A percentile compares a stretch with the other conserved stretches of the same genome.
phyloP scores from a whole-genome alignment of 768 basidiomycete species.

The Xerocomus brunneocitrinus region DNA sequence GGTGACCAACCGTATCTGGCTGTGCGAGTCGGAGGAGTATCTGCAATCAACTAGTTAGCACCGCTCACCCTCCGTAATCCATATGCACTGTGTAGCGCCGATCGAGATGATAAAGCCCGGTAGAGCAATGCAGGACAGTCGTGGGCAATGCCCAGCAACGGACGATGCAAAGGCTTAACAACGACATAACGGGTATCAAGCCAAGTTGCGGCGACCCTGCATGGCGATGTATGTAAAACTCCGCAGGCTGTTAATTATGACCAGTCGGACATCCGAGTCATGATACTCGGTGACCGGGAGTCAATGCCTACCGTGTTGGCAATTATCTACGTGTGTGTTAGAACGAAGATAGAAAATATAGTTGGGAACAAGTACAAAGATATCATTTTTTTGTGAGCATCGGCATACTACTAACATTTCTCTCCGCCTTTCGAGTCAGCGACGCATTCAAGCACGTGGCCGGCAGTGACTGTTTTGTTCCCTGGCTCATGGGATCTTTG shows the following conservation, averaged over 20 bases:
- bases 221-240: neutral
- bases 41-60: neutral
- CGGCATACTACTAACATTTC: too few relatives aligned
- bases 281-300: too few relatives aligned
- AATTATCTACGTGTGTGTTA: too few relatives aligned
- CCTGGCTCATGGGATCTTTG: conserved; percentile 85
- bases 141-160: neutral
- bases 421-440: too few relatives aligned
- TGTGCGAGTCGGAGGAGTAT: neutral
- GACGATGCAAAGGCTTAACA: neutral
- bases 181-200: neutral
- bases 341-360: too few relatives aligned
- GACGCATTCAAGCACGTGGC: conserved; percentile 69
- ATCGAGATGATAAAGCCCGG: neutral
- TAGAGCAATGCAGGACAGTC: neutral
- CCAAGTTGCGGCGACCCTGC: neutral
- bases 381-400: too few relatives aligned
- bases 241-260: too few relatives aligned
- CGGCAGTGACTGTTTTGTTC: conserved; percentile 78
- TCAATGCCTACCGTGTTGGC: too few relatives aligned
- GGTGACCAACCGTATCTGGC: neutral
- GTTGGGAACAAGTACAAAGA: too few relatives aligned
- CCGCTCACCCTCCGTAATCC: neutral
- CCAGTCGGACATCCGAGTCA: too few relatives aligned
- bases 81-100: neutral